Evolutionary conservation across 2,329 filamentous ascomycete genomes (phyloP), one percentile per base, ranked within the genome.

Genomic region (Pezicula rhizophila): DNA sequence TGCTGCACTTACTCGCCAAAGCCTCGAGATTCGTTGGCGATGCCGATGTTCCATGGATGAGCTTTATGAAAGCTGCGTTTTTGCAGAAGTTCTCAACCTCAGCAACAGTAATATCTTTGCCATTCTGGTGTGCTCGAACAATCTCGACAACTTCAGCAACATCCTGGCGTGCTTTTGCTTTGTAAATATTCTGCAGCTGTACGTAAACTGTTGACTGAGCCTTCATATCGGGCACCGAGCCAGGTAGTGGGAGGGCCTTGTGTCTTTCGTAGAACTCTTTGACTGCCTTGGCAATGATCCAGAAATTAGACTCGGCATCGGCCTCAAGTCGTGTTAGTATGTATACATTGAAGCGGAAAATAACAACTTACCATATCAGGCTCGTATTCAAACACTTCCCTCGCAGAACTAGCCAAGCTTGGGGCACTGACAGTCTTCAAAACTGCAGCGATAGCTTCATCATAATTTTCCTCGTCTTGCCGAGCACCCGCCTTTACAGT

Each of bases 171-270:
- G 93, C 90, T 67, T 96, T 95, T 18, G 75, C 69, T 69, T 95
- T 96, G 79, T 97, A 99, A 51, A 97, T 81, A 59, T 87, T 92
- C 65, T 97, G 93, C 11, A 99, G 77, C 60, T 84, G 77, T 57
- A 99, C 85, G 70, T 99, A 99, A 53, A 95, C 86, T 48, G 77
- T 81, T 3, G 91, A 96, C 63, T 92, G 81, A 2, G 93, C 90
- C 72, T 99, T 99, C 93, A 99, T 99, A 66, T 99, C 93, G 2
- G 95, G 93, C 2, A 99, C 74, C 3, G 85, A 83, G 11, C 93
- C 95, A 0, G 91, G 85, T 0, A 99, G 74, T 14, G 93, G 93
- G 5, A 99, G 76, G 25, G 84, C 77, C 7, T 76, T 71, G 63
- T 96, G 82, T 47, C 80, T 80, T 8, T 78, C 67, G 66, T 92